Evolutionary conservation across 805 yeast species (phyloP), one percentile per base, ranked within the genome.

Genomic region (Sugiyamaella lignohabitans): DNA sequence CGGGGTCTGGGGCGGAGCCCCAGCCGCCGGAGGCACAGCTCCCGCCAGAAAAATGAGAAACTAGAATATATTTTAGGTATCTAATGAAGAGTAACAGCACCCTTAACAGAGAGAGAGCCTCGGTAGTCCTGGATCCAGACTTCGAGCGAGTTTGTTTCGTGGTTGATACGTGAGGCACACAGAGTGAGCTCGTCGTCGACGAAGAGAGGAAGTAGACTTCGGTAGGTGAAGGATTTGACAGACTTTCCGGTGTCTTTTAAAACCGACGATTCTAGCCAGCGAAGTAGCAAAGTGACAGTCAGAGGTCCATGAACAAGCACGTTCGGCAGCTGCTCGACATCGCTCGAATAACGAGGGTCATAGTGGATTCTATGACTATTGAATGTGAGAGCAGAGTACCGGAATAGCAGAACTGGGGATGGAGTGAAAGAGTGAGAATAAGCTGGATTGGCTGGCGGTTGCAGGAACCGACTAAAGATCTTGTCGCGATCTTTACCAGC

Each of bases 351-450:
- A 1, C 53, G 53, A 4, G 63, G 60, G 58, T 86, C 85, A 62
- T 79, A 81, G 65, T 91, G 98, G 35, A 91, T 86, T 48, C 75
- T 73, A 64, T 91, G 98, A 2, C 94, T 72, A 61, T 91, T 91
- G 66, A 80, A 81, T 1, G 93, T 81, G 45, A 93, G 62, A 10
- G 86, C 82, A 39, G 91, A 80, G 65, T 80, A 85, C 51, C 87
- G 67, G 53, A 79, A 72, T 30, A 79, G 68, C 35, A 77, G 70
- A 5, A 69, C 58, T 45, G 66, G 64, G 4, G 75, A 59, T 37
- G 76, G 74, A 19, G 46, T 65, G 37, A 70, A 57, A 19, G 53
- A 55, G 41, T 59, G 64, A 5, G 60, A n/a, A 40, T 36, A 38
- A 19, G 45, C 49, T 5, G 46, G 34, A 17, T 35, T 36, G 10